Evolutionary conservation across 768 basidiomycete genomes (phyloP), one percentile per base, ranked within the genome.

Genomic region (Sarcomyxa edulis): DNA sequence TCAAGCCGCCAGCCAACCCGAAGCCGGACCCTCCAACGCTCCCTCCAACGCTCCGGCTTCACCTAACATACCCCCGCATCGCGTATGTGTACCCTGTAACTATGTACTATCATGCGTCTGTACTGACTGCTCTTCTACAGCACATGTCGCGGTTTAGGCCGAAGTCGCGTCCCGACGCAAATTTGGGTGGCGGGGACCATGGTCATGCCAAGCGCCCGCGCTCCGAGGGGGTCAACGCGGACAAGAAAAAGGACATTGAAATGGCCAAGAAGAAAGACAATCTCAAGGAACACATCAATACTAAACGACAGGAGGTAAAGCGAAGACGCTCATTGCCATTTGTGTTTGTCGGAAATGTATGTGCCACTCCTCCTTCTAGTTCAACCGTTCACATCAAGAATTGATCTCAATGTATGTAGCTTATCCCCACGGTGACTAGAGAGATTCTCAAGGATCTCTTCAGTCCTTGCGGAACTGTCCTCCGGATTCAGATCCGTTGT

Each of bases 261-360:
- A 50, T 51, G 37, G 54, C 54, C 16, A 59, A 52, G 37, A 51
- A 50, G 47, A 56, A 39, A 34, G 46, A 15, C 12, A 10, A 37
- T 10, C 10, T 7, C 8, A 8, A 18, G 34, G 42, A 30, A 26
- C 28, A 4, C 11, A 40, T 9, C 12, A 38, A 25, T 35, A 48
- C 28, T 32, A 38, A 42, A 27, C 30, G 30, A 37, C 41, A 15
- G 32, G 12, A 7, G 52, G 47, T 6, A n/a, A n/a, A n/a, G n/a
- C n/a, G n/a, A n/a, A n/a, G n/a, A n/a, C n/a, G n/a, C n/a, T n/a
- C n/a, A n/a, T 54, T 52, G 39, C 55, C 53, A 22, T 63, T 60
- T 42, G 65, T 76, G 16, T 83, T 65, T 47, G 74, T 81, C 14
- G 81, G 83, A 27, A 84, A 84, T 51, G 83, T 84, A 48, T 44